These are phyloP conservation scores for Cicer arietinum DNA, from an alignment of 306 rosid genomes.

Conservation along the genomic window DNA sequence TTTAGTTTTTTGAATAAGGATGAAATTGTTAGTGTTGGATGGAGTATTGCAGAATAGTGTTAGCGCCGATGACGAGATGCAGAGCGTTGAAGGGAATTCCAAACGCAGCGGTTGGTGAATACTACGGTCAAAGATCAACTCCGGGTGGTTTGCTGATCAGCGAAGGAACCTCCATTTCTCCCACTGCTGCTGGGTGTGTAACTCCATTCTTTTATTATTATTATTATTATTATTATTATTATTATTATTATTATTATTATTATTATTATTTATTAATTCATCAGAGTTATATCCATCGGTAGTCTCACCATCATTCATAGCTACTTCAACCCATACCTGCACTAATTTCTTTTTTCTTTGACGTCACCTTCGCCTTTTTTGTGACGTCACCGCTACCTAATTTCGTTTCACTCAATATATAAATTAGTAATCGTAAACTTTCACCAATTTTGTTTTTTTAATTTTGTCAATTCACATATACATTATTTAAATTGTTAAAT, in stretches of 20 bases:
- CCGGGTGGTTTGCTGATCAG: conserved; percentile 51
- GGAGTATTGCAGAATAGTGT: conserved; percentile 42
- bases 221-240: too few species aligned
- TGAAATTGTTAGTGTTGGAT: not conserved
- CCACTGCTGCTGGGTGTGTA: conserved; percentile 51
- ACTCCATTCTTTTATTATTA: not conserved
- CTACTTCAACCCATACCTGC: not conserved
- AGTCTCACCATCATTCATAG: too few species aligned
- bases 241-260: too few species aligned
- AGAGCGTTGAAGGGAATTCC: conserved; percentile 55
- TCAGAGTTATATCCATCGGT: too few species aligned
- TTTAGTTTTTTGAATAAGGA: not conserved
- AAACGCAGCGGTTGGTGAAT: conserved; percentile 37
- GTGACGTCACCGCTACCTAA: too few species aligned
- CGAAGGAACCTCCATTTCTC: conserved; percentile 58
- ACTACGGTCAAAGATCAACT: conserved; percentile 53
- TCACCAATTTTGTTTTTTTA: too few species aligned
- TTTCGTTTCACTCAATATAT: too few species aligned
- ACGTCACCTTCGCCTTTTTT: too few species aligned
- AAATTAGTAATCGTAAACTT: too few species aligned
- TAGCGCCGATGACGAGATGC: conserved; percentile 63
- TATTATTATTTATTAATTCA: too few species aligned
- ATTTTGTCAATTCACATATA: too few species aligned
- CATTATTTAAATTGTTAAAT: too few species aligned
- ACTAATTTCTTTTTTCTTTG: not conserved